Base-by-base conservation (phyloP, 2,329 filamentous ascomycete species). In the Colletotrichum nymphaeae region DNA sequence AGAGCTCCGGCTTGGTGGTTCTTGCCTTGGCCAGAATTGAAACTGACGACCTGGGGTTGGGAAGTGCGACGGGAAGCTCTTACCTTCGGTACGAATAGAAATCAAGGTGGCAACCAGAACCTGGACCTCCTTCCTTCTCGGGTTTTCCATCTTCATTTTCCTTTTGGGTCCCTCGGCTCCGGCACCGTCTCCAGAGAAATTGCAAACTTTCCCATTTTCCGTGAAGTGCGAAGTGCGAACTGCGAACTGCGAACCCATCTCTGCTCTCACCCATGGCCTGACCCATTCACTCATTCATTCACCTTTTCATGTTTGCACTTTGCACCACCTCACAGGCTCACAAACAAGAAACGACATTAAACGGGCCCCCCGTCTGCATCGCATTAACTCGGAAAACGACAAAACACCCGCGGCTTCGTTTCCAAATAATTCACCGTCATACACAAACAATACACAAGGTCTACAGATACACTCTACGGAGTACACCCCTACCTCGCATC, bases 1-100 rank as follows among this genome's bases (percentile, higher is more conserved):
- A 66, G 32, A 60, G 28, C 67, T 60, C 62, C 68, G 62, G 55
- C 68, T 70, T 53, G 67, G 14, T 35, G 16, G 63, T 35, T 26
- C 53, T 28, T 49, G 19, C 42, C 42, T 37, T 37, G 62, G 62
- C n/a, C n/a, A 24, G 24, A n/a, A 4, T 55, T 49, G 46, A 11
- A 49, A 49, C 42, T 49, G 42, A 22, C 42, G 42, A 42, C 16
- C 16, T 42, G 11, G 16, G 37, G 11, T 32, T 32, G 30, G 11
- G 37, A 19, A 14, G 37, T 42, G 14, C 37, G 37, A 42, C 6
- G 16, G 37, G 32, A 35, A 35, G 11, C 4, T 12, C 32, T 35
- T 35, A 12, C 32, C 32, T 35, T 35, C 12, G 32, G 37, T 6
- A 19, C 37, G 37, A 42, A 42, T 42, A 42, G 12, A 63, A 63